Evolutionary conservation across 192 early-diverging fungal genomes (phyloP).

Genomic region (Coemansia sp.): DNA sequence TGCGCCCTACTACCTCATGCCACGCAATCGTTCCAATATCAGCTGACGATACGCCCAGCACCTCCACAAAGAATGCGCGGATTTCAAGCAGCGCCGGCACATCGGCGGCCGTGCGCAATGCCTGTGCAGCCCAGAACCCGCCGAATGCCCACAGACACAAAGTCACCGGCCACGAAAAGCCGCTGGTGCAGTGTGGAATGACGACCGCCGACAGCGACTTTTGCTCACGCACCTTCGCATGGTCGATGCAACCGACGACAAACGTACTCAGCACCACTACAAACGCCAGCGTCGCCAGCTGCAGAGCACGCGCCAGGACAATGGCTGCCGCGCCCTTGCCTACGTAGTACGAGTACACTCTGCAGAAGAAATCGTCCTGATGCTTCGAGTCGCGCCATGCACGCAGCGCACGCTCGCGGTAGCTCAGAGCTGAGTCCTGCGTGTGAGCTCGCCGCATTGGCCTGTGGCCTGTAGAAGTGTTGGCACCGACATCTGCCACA

Average conservation of each 20-base stretch:
- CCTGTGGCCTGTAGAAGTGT: too few relatives aligned
- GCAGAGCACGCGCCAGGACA: constrained; percentile 70
- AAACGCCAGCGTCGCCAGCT: constrained; percentile 85
- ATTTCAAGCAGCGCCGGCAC: constrained; percentile 76
- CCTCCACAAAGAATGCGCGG: constrained; percentile 78
- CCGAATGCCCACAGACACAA: constrained; percentile 66
- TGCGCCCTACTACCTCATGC: constrained; percentile 76
- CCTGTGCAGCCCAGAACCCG: constrained; percentile 77
- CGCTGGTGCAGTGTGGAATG: constrained; percentile 72
- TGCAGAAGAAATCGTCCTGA: constrained; percentile 77
- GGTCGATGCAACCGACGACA: constrained; percentile 87
- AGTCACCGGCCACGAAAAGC: constrained; percentile 60
- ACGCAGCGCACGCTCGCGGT: constrained; percentile 68
- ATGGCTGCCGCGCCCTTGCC: constrained; percentile 89
- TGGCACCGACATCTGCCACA: constrained; percentile 5
- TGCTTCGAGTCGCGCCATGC: constrained; percentile 85
- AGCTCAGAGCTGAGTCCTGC: constrained; percentile 18
- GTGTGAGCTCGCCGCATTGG: constrained; percentile 3
- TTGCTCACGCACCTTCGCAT: constrained; percentile 70
- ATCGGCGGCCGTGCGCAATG: constrained; percentile 66
- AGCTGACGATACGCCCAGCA: constrained; percentile 73
- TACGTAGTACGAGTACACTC: constrained; percentile 83
- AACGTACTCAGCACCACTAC: constrained; percentile 88
- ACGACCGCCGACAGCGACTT: constrained; percentile 76
- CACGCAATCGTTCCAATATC: constrained; percentile 86